Evolutionary conservation across 2,329 filamentous ascomycete species (phyloP), one percentile per base, ranked within the genome.

Genomic region (Nemania bipapillata): DNA sequence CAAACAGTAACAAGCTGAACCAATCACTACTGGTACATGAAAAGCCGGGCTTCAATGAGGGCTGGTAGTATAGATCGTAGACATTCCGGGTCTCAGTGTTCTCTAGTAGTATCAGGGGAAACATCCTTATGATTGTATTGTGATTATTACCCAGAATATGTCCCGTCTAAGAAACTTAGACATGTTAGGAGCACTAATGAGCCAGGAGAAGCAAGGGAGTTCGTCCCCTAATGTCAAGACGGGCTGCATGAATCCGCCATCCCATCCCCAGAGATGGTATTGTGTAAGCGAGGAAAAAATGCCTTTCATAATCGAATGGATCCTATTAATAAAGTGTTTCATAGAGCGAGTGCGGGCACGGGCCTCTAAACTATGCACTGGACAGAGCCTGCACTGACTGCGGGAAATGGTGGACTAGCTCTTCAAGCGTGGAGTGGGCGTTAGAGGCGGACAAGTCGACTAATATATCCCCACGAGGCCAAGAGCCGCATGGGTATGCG

Each of bases 11-110:
- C 45, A 49, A 30, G 35, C 40, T 40, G 45, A 24, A 49, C 4
- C 2, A 4, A 20, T 22, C 45, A 40, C 58, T n/a, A 65, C 65
- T 68, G 66, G 66, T 58, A 58, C 52, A 42, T 24, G 45, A 37
- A 30, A 8, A n/a, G 12, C 17, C n/a, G 24, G 28, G 9, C 28
- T 32, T 5, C 8, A 28, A 12, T 35, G 35, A 40, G 32, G 22
- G 20, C 22, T 28, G 7, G 52, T n/a, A 49, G 42, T 68, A 68
- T 65, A 68, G 61, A 62, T 65, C 62, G 17, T 68, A 65, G 45
- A 65, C 52, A 58, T 58, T 61, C 65, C 60, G 15, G 52, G 49
- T 45, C 24, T 59, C 32, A 56, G 24, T 15, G 9, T 28, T 11
- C 40, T 62, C 57, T 47, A 42, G 24, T 50, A 7, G n/a, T 11